These are phyloP conservation scores for Prunus mira DNA, from an alignment of 306 rosid species.

Conservation along the genomic window DNA sequence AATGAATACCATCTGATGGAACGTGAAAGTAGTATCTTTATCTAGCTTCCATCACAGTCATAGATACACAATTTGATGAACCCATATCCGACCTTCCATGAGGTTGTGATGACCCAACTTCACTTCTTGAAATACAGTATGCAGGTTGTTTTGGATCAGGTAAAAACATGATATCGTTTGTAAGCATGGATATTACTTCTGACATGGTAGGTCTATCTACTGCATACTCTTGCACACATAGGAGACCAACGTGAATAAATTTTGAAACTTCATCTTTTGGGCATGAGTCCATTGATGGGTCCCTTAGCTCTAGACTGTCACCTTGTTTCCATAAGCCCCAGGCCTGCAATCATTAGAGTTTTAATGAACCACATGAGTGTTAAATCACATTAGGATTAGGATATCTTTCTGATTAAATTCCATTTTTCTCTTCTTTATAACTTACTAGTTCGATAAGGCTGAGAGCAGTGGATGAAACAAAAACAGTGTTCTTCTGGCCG, in stretches of 20 bases:
- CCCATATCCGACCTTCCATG: constrained; percentile 5
- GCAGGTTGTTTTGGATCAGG: constrained; percentile 31
- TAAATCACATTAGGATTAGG: background rate
- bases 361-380: background rate
- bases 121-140: background rate
- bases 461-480: constrained; percentile 2
- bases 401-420: background rate
- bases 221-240: constrained; percentile 29
- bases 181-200: constrained; percentile 26
- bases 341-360: constrained; percentile 16
- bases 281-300: constrained; percentile 16
- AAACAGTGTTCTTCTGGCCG: constrained; percentile 22
- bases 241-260: constrained; percentile 23
- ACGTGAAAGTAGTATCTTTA: background rate
- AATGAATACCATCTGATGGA: background rate
- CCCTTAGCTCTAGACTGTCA: background rate
- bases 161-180: constrained; percentile 13
- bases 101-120: constrained; percentile 18
- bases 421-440: background rate
- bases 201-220: constrained; percentile 29
- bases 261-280: constrained; percentile 16
- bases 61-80: constrained; percentile 16
- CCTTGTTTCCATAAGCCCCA: constrained; percentile 28
- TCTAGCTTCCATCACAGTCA: constrained; percentile 29
- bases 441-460: constrained; percentile 24